Percentiles rank a stretch among this genome's conserved stretches.
Evolutionary conservation across 345 rosid species (phyloP).

Genomic region (Hevea brasiliensis): DNA sequence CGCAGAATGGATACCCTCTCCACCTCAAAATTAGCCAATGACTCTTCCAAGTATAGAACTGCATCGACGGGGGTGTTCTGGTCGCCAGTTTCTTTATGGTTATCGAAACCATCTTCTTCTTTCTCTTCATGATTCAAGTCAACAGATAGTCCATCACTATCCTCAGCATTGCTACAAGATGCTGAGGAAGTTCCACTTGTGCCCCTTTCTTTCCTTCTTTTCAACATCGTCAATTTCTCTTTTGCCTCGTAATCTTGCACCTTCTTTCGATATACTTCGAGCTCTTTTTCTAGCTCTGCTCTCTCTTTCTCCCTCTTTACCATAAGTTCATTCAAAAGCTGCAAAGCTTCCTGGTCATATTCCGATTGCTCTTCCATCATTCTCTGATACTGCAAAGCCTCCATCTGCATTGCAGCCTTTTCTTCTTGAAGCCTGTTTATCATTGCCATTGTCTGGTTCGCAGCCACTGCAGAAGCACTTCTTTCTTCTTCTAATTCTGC

Average conservation of each 20-base stretch:
- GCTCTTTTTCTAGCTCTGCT: conserved; percentile 71
- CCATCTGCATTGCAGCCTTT: conserved; percentile 99
- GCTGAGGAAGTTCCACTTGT: conserved; percentile 50
- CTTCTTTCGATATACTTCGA: conserved; percentile 60
- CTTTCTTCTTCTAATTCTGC: conserved; percentile 94
- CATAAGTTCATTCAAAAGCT: conserved; percentile 78
- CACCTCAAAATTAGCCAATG: conserved; percentile 70
- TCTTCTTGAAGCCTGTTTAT: conserved; percentile 96
- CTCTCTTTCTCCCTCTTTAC: conserved; percentile 82
- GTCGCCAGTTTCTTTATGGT: conserved; percentile 34
- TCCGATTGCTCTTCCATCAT: conserved; percentile 99
- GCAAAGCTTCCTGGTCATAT: conserved; percentile 96
- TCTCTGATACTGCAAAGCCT: conserved; percentile 94
- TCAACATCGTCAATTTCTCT: conserved; percentile 53
- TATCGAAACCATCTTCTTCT: conserved; percentile 36
- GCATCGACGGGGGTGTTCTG: conserved; percentile 71
- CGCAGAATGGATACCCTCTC: conserved; percentile 84
- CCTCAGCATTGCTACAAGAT: conserved; percentile 66
- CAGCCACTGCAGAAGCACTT: conserved; percentile 85
- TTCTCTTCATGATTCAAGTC: conserved; percentile 52
- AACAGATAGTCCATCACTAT: conserved; percentile 54
- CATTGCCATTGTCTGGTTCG: conserved; percentile 99
- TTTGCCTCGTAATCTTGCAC: conserved; percentile 68
- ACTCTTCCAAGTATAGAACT: conserved; percentile 70
- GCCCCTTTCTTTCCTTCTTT: conserved; percentile 45